Conservation (phyloP, 225 moss, liverwort and hornwort species). For the Lunularia cruciata region DNA sequence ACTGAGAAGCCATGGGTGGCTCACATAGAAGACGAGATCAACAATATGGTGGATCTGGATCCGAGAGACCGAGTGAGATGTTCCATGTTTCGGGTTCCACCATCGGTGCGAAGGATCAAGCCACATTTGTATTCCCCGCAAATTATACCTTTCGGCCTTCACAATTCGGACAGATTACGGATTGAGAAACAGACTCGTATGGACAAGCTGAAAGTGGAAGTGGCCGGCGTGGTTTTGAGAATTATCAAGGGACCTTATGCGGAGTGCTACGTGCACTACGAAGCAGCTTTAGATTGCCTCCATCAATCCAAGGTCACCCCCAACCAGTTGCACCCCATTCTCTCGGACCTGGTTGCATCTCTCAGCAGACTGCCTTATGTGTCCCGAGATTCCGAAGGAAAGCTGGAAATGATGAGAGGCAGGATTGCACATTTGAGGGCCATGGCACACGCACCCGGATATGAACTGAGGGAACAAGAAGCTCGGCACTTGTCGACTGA, state of each 20-base stretch:
- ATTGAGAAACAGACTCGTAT: neutral
- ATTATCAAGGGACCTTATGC: conserved; percentile 13
- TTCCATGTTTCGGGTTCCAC: conserved; percentile 16
- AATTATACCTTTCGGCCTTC: conserved; percentile 10
- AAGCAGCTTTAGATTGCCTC: conserved; percentile 15
- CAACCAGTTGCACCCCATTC: conserved; percentile 10
- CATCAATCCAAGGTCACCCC: neutral
- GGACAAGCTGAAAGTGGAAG: conserved; percentile 12
- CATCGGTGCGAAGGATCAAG: conserved; percentile 3
- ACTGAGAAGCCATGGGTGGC: conserved; percentile 11
- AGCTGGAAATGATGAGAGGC: conserved; percentile 24
- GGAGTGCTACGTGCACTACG: conserved; percentile 7
- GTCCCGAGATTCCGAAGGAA: conserved; percentile 12
- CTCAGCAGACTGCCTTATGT: conserved; percentile 17
- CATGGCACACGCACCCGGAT: conserved; percentile 13
- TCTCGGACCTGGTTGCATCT: neutral
- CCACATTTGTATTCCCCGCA: conserved; percentile 11
- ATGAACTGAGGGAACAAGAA: conserved; percentile 17
- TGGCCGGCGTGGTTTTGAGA: conserved; percentile 14
- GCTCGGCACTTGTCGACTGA: neutral
- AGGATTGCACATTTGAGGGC: conserved; percentile 12
- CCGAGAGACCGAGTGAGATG: neutral
- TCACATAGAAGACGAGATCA: conserved; percentile 13
- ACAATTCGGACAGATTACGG: neutral
- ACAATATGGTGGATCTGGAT: conserved; percentile 12